Conservation (phyloP, 768 basidiomycete genomes). For the Xerocomellus intermedius region DNA sequence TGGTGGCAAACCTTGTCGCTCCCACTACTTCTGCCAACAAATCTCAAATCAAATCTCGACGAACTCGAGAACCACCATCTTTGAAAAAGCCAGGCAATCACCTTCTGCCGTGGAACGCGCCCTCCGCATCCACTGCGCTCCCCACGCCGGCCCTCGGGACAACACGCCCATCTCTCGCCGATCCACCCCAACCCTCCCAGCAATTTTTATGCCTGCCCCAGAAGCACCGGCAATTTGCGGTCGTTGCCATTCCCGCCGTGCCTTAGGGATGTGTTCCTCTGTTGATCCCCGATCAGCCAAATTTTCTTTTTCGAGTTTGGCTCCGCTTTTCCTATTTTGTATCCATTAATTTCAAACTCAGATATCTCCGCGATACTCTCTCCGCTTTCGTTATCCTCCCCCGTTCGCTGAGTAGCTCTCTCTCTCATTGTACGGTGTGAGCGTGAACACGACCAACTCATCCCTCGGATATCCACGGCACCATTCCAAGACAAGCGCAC, state of each 20-base stretch:
- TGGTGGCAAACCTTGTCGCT: slow-evolving; percentile 35
- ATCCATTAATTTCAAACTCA: slow-evolving; percentile 19
- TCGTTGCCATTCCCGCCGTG: slow-evolving; percentile 27
- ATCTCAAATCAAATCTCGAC: slow-evolving; percentile 35
- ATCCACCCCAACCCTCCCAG: not conserved
- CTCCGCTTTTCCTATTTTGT: slow-evolving; percentile 28
- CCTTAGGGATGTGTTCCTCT: slow-evolving; percentile 37
- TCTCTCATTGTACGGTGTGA: not conserved
- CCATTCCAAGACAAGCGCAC: not conserved
- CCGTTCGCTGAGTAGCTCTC: slow-evolving; percentile 19
- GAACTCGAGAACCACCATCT: slow-evolving; percentile 20
- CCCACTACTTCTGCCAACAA: slow-evolving; percentile 18
- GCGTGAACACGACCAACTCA: not conserved
- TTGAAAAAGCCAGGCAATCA: slow-evolving; percentile 18
- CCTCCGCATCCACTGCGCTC: not conserved
- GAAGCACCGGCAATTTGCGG: slow-evolving; percentile 30
- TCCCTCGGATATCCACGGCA: slow-evolving; percentile 21
- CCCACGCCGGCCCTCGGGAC: slow-evolving; percentile 3
- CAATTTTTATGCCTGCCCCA: slow-evolving; percentile 1
- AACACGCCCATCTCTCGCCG: not conserved
- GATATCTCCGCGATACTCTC: slow-evolving; percentile 29
- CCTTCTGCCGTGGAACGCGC: slow-evolving; percentile 10
- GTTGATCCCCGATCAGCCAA: slow-evolving; percentile 65
- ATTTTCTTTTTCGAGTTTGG: slow-evolving; percentile 34
- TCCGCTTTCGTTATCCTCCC: not conserved